A percentile compares a stretch with the other conserved stretches of the same genome.
These are phyloP conservation scores for Trichoderma sp. DNA, from an alignment of 2,329 filamentous ascomycete species.

Conservation along the genomic window DNA sequence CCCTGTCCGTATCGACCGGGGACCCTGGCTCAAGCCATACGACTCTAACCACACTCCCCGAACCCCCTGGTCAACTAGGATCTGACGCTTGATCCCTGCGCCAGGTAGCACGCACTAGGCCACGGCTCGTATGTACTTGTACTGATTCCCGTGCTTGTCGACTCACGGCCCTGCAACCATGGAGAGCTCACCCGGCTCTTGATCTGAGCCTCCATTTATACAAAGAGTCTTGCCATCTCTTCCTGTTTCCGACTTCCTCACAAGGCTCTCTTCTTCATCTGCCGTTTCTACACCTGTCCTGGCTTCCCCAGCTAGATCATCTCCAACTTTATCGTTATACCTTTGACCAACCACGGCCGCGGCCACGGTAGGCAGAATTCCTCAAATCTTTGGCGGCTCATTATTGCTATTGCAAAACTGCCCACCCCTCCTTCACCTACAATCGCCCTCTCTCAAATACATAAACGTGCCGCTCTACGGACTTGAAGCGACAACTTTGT, in stretches of 20 bases:
- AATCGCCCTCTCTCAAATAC: constrained; percentile 23
- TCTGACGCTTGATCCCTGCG: constrained; percentile 24
- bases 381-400: constrained; percentile 20
- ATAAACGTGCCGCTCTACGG: constrained; percentile 29
- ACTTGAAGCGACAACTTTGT: constrained; percentile 23
- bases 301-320: constrained; percentile 22
- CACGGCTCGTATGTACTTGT: not conserved
- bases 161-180: constrained; percentile 20
- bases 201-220: constrained; percentile 25
- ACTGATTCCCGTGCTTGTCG: constrained; percentile 20
- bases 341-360: constrained; percentile 28
- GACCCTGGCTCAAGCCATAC: constrained; percentile 5
- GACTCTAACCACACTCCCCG: constrained; percentile 13
- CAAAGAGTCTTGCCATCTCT: constrained; percentile 26
- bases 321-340: constrained; percentile 15
- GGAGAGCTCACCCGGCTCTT: constrained; percentile 22
- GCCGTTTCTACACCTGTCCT: constrained; percentile 7
- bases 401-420: constrained; percentile 25
- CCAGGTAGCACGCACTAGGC: constrained; percentile 10
- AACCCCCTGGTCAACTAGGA: constrained; percentile 23
- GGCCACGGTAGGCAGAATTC: constrained; percentile 32
- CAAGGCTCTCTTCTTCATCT: constrained; percentile 20
- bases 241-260: constrained; percentile 11
- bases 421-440: constrained; percentile 19
- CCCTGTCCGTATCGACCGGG: constrained; percentile 22